Base-by-base conservation (phyloP, 345 rosid genomes). In the Crucihimalaya himalaica region DNA sequence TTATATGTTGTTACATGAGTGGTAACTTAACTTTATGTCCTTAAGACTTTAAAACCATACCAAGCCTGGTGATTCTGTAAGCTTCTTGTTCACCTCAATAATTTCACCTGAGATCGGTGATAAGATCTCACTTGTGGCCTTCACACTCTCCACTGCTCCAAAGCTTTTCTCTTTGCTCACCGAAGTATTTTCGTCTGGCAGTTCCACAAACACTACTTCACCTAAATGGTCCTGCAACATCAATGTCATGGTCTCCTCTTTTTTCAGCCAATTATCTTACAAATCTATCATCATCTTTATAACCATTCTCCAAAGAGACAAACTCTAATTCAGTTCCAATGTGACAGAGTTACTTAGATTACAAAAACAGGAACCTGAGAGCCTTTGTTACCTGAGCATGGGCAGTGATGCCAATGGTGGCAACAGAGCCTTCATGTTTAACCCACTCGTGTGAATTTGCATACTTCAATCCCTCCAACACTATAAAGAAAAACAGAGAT, bases 71-170 rank as follows among this genome's bases (percentile, higher is more conserved):
- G 85, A 34, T 27, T 84, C 96, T 4, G 64, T 57, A 21, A 93
- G 97, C 80, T 83, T 84, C 12, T 86, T 60, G 80, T 90, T 93
- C 58, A 90, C 84, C 84, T 87, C 97, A 48, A 91, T 77, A 62
- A 93, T 34, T 67, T 89, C 88, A 63, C 97, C 97, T 10, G 97
- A 87, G 78, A 91, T 81, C 0, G 96, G 97, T 27, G 90, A 87
- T 74, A 85, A 84, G 56, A 91, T 54, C 76, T 93, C 97, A 81
- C 98, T 93, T n/a, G 96, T 90, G 5, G 98, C 97, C 76, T 89
- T 90, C 57, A 90, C 98, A 84, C 97, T 90, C 68, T 90, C 98
- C 54, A 93, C 93, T 0, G 96, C 96, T 62, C 96, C 97, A 78
- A 93, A 93, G 76, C 86, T 73, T 46, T 80, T 57, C 5, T 88